Percentiles rank a stretch among this genome's conserved stretches.
phyloP scores from a whole-genome alignment of 192 early-diverging fungal species.

The Borealophlyctis nickersoniae region DNA sequence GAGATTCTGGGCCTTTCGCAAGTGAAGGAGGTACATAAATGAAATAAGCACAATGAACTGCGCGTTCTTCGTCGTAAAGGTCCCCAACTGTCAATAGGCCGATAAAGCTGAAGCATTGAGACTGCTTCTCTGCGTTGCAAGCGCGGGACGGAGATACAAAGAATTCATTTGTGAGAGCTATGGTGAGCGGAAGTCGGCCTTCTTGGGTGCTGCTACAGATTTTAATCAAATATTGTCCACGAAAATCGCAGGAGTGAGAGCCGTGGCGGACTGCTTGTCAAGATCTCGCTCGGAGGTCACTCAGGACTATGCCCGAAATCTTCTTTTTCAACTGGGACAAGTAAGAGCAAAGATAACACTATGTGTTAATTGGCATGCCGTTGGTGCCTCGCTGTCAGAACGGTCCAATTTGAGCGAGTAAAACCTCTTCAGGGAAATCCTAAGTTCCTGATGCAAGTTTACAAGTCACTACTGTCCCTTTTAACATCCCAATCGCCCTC shows the following conservation, averaged over 20 bases:
- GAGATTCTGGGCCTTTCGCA: slow-evolving; percentile 56
- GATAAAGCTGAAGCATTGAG: slow-evolving; percentile 57
- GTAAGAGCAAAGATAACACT: slow-evolving; percentile 19
- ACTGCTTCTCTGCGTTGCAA: slow-evolving; percentile 47
- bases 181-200: slow-evolving; percentile 21
- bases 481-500: slow-evolving; percentile 43
- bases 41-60: slow-evolving; percentile 3
- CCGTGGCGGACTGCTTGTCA: slow-evolving; percentile 56
- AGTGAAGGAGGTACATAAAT: slow-evolving; percentile 53
- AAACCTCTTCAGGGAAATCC: slow-evolving; percentile 64
- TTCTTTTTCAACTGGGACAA: slow-evolving; percentile 53
- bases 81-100: too few relatives aligned
- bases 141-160: slow-evolving; percentile 56
- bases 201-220: neutral
- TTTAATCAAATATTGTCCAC: neutral
- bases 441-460: slow-evolving; percentile 62
- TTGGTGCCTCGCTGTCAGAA: slow-evolving; percentile 11
- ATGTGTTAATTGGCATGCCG: neutral
- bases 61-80: too few relatives aligned
- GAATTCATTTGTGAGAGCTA: slow-evolving; percentile 69
- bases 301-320: slow-evolving; percentile 56
- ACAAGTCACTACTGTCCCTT: slow-evolving; percentile 56
- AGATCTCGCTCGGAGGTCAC: slow-evolving; percentile 53
- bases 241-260: slow-evolving; percentile 49
- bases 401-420: too few relatives aligned